Percentiles rank a stretch among this genome's conserved stretches.
Evolutionary conservation across 1,284 basidiomycete genomes (phyloP).

Genomic region (Serendipita sp.): DNA sequence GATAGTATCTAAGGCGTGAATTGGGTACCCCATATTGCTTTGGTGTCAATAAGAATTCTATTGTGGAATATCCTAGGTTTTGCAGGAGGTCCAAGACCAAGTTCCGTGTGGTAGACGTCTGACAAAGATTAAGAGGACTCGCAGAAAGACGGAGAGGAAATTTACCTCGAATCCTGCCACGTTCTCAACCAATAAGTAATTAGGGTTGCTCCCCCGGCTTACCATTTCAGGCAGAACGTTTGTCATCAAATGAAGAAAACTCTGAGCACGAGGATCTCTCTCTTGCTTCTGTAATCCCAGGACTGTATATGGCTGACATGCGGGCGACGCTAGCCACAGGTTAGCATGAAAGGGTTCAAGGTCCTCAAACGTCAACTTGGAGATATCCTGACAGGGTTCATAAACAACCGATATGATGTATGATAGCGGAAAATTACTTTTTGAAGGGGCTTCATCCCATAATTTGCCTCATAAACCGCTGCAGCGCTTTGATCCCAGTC

Average conservation of each 20-base stretch:
- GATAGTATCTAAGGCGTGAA: constrained; percentile 61
- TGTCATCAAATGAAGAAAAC: constrained; percentile 54
- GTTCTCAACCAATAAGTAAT: constrained; percentile 54
- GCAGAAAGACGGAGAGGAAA: constrained; percentile 12
- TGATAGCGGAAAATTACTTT: constrained; percentile 29
- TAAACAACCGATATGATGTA: not conserved
- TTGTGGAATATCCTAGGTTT: constrained; percentile 37
- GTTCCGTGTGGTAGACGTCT: constrained; percentile 50
- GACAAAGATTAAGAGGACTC: constrained; percentile 4
- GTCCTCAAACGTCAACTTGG: constrained; percentile 32
- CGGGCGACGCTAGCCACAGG: constrained; percentile 61
- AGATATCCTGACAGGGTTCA: constrained; percentile 42
- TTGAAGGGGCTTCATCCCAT: constrained; percentile 30
- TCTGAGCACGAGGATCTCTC: constrained; percentile 57
- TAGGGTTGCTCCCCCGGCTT: constrained; percentile 30
- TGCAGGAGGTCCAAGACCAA: constrained; percentile 29
- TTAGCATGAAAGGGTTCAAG: constrained; percentile 35
- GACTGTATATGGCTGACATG: constrained; percentile 69
- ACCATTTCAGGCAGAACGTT: constrained; percentile 48
- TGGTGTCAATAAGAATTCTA: constrained; percentile 55
- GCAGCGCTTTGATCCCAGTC: constrained; percentile 66
- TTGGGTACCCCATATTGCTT: constrained; percentile 66
- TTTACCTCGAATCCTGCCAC: constrained; percentile 66
- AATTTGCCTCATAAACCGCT: constrained; percentile 47
- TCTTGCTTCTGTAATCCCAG: constrained; percentile 58